Percentiles rank a stretch among this genome's conserved stretches.
phyloP scores from a whole-genome alignment of 345 rosid species.

The Crucihimalaya himalaica region DNA sequence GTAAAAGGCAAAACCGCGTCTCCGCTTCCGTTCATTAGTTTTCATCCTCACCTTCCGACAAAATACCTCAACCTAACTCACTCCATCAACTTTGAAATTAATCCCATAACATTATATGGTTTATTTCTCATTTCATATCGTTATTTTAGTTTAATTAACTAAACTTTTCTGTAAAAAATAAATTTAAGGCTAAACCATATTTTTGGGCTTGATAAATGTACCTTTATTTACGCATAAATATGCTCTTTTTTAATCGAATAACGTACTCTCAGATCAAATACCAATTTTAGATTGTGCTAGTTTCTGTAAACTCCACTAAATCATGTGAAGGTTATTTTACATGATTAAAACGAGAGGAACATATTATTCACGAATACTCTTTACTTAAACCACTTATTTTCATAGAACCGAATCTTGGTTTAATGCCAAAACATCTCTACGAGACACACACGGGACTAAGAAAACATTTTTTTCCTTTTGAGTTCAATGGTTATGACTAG shows the following conservation, averaged over 20 bases:
- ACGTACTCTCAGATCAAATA: neutral
- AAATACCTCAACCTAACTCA: neutral
- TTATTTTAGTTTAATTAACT: neutral
- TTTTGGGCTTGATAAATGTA: neutral
- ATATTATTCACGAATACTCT: neutral
- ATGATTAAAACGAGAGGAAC: neutral
- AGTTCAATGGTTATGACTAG: slow-evolving; percentile 1
- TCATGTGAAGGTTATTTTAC: too few relatives aligned
- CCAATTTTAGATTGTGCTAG: too few relatives aligned
- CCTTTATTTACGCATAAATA: neutral
- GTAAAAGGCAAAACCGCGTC: slow-evolving; percentile 21
- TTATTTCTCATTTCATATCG: neutral
- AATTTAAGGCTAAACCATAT: neutral
- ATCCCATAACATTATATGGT: neutral
- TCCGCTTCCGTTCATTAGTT: slow-evolving; percentile 16
- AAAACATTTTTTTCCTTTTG: neutral
- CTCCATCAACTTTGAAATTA: neutral
- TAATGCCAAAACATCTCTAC: neutral
- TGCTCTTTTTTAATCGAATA: neutral
- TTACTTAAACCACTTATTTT: neutral
- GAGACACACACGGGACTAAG: neutral
- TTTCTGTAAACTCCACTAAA: neutral
- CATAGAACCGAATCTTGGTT: neutral
- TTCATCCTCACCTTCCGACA: slow-evolving; percentile 19
- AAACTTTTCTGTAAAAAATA: too few relatives aligned